Base-by-base conservation (phyloP, 1,139 yeast genomes). In the Hemisphaericaspora xylofermentans region DNA sequence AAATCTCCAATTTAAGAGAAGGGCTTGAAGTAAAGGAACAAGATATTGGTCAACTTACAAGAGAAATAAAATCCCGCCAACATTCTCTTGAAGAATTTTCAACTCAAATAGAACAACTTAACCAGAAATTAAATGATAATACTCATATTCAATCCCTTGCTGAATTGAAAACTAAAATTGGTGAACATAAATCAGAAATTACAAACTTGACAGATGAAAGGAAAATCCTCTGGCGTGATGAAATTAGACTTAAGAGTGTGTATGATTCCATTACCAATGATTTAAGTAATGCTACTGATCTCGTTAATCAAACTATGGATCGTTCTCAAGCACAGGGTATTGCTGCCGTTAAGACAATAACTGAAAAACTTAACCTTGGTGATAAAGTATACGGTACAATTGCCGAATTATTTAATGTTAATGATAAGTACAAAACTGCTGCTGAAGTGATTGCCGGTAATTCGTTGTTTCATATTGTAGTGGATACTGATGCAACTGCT, bases 381-480 rank as follows among this genome's bases (percentile, higher is more conserved):
- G 64, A 64, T 2, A 78, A 84, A 6, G 94, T 88, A 3, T 82
- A 77, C 61, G 98, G 98, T 0, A 83, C 95, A 0, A 63, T 93
- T 17, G 94, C 95, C 26, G 96, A 89, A 49, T 66, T 93, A 28
- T 84, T 93, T 44, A 74, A 74, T 42, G 93, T 88, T 2, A 84
- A 84, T 51, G 91, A 86, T 41, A 88, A 87, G 52, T 91, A 88
- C 58, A 84, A 85, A 57, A 76, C 83, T 1, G 95, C 97, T 1
- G 85, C 86, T 1, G 97, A 91, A 57, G 93, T 86, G 5, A 78
- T 88, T 35, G 97, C 95, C 12, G 98, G 98, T 2, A 82, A 79
- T 46, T 77, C 95, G 2, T 66, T 93, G 38, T 91, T 89, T 56
- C 89, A 93, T 59, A 80, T 91, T 30, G 94, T 93, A 13, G 98